phyloP scores from a whole-genome alignment of 345 rosid species.

The Microthlaspi erraticum region DNA sequence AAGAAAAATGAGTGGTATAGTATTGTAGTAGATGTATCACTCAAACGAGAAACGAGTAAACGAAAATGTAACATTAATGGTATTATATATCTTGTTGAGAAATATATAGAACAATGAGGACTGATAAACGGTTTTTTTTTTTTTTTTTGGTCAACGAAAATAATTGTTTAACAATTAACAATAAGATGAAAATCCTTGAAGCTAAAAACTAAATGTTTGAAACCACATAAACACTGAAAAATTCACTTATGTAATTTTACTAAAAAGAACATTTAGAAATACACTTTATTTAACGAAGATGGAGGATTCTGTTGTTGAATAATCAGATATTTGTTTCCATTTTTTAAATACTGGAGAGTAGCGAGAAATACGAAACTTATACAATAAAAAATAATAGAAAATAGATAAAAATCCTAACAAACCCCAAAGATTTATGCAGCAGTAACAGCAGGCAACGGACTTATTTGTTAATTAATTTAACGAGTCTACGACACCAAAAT shows the following conservation, averaged over 20 bases:
- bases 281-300: constrained; percentile 24
- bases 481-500: constrained; percentile 10
- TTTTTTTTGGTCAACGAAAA: no score
- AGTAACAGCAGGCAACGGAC: constrained; percentile 17
- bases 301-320: constrained; percentile 41
- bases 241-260: neutral
- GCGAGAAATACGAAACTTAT: neutral
- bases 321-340: neutral
- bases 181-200: neutral
- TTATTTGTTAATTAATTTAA: constrained; percentile 33
- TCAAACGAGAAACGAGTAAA: no score
- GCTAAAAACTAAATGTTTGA: neutral
- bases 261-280: neutral
- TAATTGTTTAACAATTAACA: no score
- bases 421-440: constrained; percentile 33
- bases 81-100: no score
- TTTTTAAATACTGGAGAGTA: constrained; percentile 1
- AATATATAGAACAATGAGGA: no score
- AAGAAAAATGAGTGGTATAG: neutral
- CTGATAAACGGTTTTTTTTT: no score
- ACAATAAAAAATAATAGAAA: neutral
- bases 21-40: no score
- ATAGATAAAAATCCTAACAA: constrained; percentile 32
- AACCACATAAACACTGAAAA: constrained; percentile 1
- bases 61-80: no score